These are phyloP conservation scores for Erythrophleum ivorense DNA, from an alignment of 331 rosid genomes.

Conservation along the genomic window DNA sequence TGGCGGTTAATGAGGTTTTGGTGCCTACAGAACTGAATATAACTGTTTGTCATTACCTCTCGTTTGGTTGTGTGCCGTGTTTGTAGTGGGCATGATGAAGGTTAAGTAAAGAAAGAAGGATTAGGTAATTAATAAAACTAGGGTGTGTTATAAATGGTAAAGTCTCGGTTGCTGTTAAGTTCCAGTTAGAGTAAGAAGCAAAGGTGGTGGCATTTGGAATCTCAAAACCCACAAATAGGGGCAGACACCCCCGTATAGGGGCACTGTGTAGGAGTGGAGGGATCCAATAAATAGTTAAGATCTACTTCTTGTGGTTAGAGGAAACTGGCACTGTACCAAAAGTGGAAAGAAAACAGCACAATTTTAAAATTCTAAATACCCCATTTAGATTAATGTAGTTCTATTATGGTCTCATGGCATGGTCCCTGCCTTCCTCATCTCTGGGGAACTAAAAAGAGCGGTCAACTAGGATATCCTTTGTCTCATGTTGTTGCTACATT, in stretches of 20 bases:
- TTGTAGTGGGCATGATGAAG: background rate
- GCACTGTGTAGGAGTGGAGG: slow-evolving; percentile 9
- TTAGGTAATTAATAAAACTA: too few relatives aligned
- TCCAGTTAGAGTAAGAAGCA: slow-evolving; percentile 54
- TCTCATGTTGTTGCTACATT: slow-evolving; percentile 43
- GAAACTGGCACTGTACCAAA: slow-evolving; percentile 39
- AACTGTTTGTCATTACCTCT: too few relatives aligned
- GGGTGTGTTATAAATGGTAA: slow-evolving; percentile 27
- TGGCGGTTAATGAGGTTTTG: too few relatives aligned
- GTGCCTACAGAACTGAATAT: too few relatives aligned
- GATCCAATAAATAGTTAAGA: slow-evolving; percentile 42
- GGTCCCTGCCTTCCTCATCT: slow-evolving; percentile 27
- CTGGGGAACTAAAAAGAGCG: slow-evolving; percentile 40
- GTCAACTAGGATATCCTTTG: slow-evolving; percentile 34
- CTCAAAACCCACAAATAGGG: slow-evolving; percentile 41
- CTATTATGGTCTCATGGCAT: background rate
- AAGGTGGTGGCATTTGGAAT: slow-evolving; percentile 47
- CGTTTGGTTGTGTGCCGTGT: background rate
- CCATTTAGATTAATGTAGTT: slow-evolving; percentile 6
- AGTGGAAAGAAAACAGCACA: slow-evolving; percentile 37
- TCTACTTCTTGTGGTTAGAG: slow-evolving; percentile 35
- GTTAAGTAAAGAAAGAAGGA: background rate
- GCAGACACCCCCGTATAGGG: background rate
- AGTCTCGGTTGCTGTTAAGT: slow-evolving; percentile 26
- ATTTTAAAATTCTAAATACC: slow-evolving; percentile 30